These are phyloP conservation scores for Septoria petroselini DNA, from an alignment of 2,329 filamentous ascomycete species.

Conservation along the genomic window DNA sequence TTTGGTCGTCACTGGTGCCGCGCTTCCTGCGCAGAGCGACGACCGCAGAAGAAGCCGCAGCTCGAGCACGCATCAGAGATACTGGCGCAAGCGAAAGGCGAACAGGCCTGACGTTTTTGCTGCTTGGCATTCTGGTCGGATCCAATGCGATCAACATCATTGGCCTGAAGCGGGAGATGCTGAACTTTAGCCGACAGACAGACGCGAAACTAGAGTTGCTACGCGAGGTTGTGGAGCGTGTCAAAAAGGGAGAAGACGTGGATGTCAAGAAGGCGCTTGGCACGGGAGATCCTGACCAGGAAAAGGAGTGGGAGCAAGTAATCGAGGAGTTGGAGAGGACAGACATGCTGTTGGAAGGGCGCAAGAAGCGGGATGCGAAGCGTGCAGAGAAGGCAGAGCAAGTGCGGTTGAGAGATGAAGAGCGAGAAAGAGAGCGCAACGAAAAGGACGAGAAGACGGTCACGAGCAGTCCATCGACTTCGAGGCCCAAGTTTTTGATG, in stretches of 20 bases:
- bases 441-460: slow-evolving; percentile 1
- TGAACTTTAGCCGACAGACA: slow-evolving; percentile 68
- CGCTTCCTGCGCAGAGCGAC: slow-evolving; percentile 33
- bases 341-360: slow-evolving; percentile 33
- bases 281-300: slow-evolving; percentile 69
- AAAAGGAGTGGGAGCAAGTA: slow-evolving; percentile 87
- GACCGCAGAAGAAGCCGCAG: slow-evolving; percentile 23
- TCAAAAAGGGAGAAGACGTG: slow-evolving; percentile 71
- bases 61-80: slow-evolving; percentile 18
- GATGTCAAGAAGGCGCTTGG: slow-evolving; percentile 82
- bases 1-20: slow-evolving; percentile 40
- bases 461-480: slow-evolving; percentile 6
- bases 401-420: slow-evolving; percentile 22
- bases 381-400: slow-evolving; percentile 27
- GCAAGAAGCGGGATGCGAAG: slow-evolving; percentile 32
- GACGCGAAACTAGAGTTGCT: slow-evolving; percentile 75
- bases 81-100: slow-evolving; percentile 42
- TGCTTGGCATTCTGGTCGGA: slow-evolving; percentile 73
- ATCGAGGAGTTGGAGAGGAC: slow-evolving; percentile 41
- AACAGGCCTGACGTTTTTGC: slow-evolving; percentile 65
- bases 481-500: slow-evolving; percentile 35
- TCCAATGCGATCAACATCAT: slow-evolving; percentile 96
- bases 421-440: slow-evolving; percentile 10
- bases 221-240: slow-evolving; percentile 68
- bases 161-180: slow-evolving; percentile 70